A percentile compares a stretch with the other conserved stretches of the same genome.
Evolutionary conservation across 768 basidiomycete species (phyloP).

Genomic region (Dentipellis fragilis): DNA sequence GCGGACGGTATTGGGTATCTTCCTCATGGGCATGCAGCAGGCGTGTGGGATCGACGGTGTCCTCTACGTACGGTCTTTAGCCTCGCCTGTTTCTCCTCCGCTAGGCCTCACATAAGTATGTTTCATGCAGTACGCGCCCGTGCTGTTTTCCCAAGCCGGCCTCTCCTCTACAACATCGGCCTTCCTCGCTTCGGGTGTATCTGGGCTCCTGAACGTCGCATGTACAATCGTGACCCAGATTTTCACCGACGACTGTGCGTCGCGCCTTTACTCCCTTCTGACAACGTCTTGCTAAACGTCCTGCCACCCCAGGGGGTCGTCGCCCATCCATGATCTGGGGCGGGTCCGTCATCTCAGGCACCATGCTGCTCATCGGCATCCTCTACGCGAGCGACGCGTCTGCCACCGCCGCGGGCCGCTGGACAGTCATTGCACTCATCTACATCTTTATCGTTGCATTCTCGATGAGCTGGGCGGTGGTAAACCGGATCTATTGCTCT

Average conservation of each 20-base stretch:
- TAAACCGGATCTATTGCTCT: conserved; percentile 28
- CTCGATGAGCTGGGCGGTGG: conserved; percentile 34
- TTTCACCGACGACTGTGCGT: conserved; percentile 29
- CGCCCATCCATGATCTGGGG: conserved; percentile 32
- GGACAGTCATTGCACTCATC: conserved; percentile 35
- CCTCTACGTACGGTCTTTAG: conserved; percentile 18
- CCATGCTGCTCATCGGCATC: conserved; percentile 32
- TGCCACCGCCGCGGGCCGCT: conserved; percentile 22
- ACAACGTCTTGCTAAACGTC: neutral
- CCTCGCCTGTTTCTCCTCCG: neutral
- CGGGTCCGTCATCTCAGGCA: conserved; percentile 27
- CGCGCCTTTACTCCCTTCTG: neutral
- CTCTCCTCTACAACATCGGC: conserved; percentile 35
- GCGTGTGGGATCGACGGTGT: conserved; percentile 26
- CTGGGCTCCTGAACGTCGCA: conserved; percentile 33
- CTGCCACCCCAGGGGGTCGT: conserved; percentile 19
- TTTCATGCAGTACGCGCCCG: conserved; percentile 30
- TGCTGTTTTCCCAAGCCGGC: conserved; percentile 41
- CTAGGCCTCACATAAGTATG: neutral
- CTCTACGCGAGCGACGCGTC: conserved; percentile 31
- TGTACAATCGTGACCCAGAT: conserved; percentile 29
- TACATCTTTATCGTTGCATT: conserved; percentile 37
- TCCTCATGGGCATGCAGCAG: conserved; percentile 35
- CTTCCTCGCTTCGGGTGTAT: conserved; percentile 41
- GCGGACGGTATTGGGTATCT: conserved; percentile 31